Conservation (phyloP, 2,329 filamentous ascomycete species). For the Pyricularia grisea region DNA sequence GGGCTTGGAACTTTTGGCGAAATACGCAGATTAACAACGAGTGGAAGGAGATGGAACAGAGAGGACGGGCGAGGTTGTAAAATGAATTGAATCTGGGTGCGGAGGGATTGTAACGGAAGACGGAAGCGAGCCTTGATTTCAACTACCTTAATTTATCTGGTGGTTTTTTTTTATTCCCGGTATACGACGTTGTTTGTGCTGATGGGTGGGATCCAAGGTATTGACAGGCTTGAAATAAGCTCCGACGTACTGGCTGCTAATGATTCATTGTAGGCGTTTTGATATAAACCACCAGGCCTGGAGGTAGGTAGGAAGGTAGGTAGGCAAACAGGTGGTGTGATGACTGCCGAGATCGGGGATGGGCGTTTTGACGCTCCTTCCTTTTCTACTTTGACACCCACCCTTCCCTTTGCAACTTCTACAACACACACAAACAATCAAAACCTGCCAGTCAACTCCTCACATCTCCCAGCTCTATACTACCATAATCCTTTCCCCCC, state of each 20-base stretch:
- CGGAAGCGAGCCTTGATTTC: neutral
- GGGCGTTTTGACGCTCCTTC: neutral
- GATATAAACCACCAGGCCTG: neutral
- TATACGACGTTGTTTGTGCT: too few species aligned
- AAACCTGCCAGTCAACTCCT: neutral
- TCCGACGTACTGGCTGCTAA: neutral
- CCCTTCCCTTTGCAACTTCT: neutral
- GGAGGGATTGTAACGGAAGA: neutral
- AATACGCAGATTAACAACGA: conserved; percentile 60
- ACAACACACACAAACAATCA: neutral
- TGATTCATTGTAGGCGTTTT: neutral
- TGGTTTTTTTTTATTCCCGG: neutral
- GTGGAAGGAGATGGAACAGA: conserved; percentile 55
- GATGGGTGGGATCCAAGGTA: neutral
- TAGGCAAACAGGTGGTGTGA: neutral
- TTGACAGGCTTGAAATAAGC: neutral
- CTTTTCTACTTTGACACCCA: neutral
- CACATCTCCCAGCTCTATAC: neutral
- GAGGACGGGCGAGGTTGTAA: conserved; percentile 33
- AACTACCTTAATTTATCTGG: neutral
- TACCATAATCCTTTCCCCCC: neutral
- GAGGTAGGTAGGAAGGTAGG: too few species aligned
- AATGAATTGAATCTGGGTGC: neutral
- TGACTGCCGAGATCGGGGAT: neutral
- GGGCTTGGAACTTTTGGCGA: conserved; percentile 61